Evolutionary conservation across 208 protist species (phyloP).

Genomic region (Trypanosoma melophagium): DNA sequence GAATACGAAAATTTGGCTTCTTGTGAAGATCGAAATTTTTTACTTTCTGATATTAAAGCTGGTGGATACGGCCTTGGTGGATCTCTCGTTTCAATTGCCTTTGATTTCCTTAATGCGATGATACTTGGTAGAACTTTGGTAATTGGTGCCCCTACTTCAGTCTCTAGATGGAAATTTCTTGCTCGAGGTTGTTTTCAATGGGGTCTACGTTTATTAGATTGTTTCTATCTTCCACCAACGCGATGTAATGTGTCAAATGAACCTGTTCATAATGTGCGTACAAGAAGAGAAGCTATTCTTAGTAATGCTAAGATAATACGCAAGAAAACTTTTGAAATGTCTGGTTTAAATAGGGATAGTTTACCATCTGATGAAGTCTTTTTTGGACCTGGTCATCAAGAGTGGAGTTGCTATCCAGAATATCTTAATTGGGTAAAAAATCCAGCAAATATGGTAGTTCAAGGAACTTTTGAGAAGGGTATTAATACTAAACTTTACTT

Average conservation of each 20-base stretch:
- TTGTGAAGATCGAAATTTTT: slow-evolving; percentile 8
- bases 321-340: slow-evolving; percentile 28
- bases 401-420: slow-evolving; percentile 18
- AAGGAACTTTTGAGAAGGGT: slow-evolving; percentile 26
- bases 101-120: slow-evolving; percentile 29
- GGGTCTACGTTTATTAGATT: slow-evolving; percentile 13
- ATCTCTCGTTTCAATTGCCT: slow-evolving; percentile 22
- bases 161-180: slow-evolving; percentile 20
- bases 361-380: slow-evolving; percentile 23
- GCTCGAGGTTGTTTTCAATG: slow-evolving; percentile 7
- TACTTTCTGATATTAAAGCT: slow-evolving; percentile 18
- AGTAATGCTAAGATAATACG: slow-evolving; percentile 11
- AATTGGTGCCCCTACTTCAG: background rate
- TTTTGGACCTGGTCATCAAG: slow-evolving; percentile 16
- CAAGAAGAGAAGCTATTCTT: background rate
- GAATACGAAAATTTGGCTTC: slow-evolving; percentile 13
- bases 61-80: slow-evolving; percentile 23
- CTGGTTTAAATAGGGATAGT: slow-evolving; percentile 20
- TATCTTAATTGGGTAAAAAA: slow-evolving; percentile 21
- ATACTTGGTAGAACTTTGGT: slow-evolving; percentile 22
- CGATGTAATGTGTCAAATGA: slow-evolving; percentile 15
- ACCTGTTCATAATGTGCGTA: slow-evolving; percentile 1
- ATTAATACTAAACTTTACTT: slow-evolving; percentile 22
- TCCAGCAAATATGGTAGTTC: slow-evolving; percentile 24
- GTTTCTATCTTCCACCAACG: slow-evolving; percentile 27